Evolutionary conservation across 2,329 filamentous ascomycete species (phyloP).

Genomic region (Trichoderma koningii): DNA sequence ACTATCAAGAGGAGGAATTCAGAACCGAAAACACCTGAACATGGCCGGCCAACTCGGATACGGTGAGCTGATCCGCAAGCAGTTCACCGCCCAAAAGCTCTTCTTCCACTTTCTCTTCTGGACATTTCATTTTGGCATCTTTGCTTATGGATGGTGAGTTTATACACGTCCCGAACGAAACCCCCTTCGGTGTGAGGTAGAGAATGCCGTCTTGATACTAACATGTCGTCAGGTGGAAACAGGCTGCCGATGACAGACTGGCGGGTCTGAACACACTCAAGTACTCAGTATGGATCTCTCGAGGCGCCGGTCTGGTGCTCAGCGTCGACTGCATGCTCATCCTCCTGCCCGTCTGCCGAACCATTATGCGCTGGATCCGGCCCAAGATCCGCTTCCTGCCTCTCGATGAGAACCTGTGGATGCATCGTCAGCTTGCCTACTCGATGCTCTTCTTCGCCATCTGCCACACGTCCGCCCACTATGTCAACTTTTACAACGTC

Average conservation of each 20-base stretch:
- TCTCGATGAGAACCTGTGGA: slow-evolving; percentile 96
- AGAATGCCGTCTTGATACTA: not conserved
- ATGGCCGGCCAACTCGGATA: slow-evolving; percentile 48
- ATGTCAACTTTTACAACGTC: slow-evolving; percentile 98
- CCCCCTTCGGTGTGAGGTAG: not conserved
- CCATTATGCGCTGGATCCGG: slow-evolving; percentile 78
- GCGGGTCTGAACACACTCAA: slow-evolving; percentile 76
- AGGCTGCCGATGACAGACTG: slow-evolving; percentile 67
- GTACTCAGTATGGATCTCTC: slow-evolving; percentile 94
- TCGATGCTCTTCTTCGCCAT: slow-evolving; percentile 79
- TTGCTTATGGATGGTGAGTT: slow-evolving; percentile 80
- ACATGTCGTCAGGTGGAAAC: slow-evolving; percentile 67
- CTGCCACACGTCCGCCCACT: slow-evolving; percentile 78
- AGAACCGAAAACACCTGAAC: slow-evolving; percentile 23
- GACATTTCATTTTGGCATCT: slow-evolving; percentile 75
- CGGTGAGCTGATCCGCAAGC: slow-evolving; percentile 56
- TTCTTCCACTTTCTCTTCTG: slow-evolving; percentile 82
- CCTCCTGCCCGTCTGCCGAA: slow-evolving; percentile 91
- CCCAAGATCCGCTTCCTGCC: slow-evolving; percentile 87
- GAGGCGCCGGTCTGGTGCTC: slow-evolving; percentile 85
- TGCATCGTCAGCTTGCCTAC: slow-evolving; percentile 94
- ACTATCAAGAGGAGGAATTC: slow-evolving; percentile 10
- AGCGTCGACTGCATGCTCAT: slow-evolving; percentile 85
- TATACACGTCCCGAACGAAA: not conserved
- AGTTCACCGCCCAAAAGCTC: slow-evolving; percentile 71